Evolutionary conservation across 306 rosid species (phyloP), one percentile per base, ranked within the genome.

Genomic region (Trifolium dubium): DNA sequence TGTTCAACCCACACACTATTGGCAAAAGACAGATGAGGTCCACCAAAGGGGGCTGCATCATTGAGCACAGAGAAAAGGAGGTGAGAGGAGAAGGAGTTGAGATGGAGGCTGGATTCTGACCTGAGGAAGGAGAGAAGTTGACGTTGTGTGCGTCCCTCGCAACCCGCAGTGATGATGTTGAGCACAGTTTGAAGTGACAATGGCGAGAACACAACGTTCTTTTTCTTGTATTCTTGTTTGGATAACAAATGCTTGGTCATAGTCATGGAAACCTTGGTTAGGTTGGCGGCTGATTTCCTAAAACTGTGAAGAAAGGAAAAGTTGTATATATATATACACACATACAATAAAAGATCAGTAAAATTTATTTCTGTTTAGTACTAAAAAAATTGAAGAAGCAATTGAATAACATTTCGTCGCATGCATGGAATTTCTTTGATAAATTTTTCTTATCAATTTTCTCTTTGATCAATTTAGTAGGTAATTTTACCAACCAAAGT

Each of bases 1-100:
- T 72, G 80, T 6, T 93, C 89, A 17, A 89, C 73, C 97, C 97
- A 93, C 17, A 81, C 67, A 32, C 93, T 90, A 68, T 89, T 69
- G 2, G 87, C 88, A 70, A 85, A 91, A 5, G 86, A 73, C 76
- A 93, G 78, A 32, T 75, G 81, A 29, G 97, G 98, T 4, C 98
- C 98, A 10, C n/a, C n/a, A n/a, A n/a, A n/a, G n/a, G n/a, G n/a
- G 23, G 83, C 68, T 1, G 75, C 93, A 17, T 93, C 97, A 8
- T 87, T 14, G 67, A 90, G 76, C 8, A 89, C 83, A 3, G 69
- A 77, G 53, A 88, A 19, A 44, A 83, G 79, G 60, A 85, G 81
- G 80, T 90, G 83, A 41, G 92, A 84, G 61, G 86, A 83, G 14
- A 90, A 81, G 71, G 17, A 1, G 2, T 47, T 47, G 18, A 47